Conservation (phyloP, 164 flowering plant species). For the Hamamelis virginiana region DNA sequence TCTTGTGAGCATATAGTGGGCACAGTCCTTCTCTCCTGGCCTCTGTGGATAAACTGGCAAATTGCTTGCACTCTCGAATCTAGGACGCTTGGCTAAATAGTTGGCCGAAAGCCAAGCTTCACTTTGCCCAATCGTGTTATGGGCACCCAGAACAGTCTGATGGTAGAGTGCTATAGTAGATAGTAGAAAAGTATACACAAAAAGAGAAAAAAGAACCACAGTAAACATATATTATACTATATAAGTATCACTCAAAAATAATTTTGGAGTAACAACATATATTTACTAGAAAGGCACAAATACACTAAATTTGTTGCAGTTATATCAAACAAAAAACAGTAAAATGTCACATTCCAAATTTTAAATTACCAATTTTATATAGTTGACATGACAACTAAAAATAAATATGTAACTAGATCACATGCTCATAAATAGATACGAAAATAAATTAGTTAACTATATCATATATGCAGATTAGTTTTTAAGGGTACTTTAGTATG, state of each 20-base stretch:
- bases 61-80: constrained; percentile 74
- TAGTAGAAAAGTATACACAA: constrained; percentile 54
- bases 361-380: not conserved
- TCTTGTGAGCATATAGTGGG: constrained; percentile 98
- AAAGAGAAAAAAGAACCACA: constrained; percentile 35
- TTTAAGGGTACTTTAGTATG: not conserved
- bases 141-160: constrained; percentile 70
- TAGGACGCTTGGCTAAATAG: constrained; percentile 86
- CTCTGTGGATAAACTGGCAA: constrained; percentile 94
- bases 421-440: not conserved
- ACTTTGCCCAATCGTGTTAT: constrained; percentile 75
- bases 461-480: not conserved
- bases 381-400: not conserved
- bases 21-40: constrained; percentile 98
- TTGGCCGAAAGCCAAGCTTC: constrained; percentile 81
- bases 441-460: not conserved
- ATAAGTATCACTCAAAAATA: constrained; percentile 25
- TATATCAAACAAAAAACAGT: not conserved
- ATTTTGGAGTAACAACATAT: constrained; percentile 6
- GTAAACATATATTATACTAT: constrained; percentile 29
- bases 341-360: not conserved
- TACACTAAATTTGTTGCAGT: constrained; percentile 2
- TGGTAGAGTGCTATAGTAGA: constrained; percentile 85
- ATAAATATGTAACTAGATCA: not conserved
- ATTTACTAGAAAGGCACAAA: constrained; percentile 5